Conservation (phyloP, 2,329 filamentous ascomycete species). For the Phaeosphaeria sp. region DNA sequence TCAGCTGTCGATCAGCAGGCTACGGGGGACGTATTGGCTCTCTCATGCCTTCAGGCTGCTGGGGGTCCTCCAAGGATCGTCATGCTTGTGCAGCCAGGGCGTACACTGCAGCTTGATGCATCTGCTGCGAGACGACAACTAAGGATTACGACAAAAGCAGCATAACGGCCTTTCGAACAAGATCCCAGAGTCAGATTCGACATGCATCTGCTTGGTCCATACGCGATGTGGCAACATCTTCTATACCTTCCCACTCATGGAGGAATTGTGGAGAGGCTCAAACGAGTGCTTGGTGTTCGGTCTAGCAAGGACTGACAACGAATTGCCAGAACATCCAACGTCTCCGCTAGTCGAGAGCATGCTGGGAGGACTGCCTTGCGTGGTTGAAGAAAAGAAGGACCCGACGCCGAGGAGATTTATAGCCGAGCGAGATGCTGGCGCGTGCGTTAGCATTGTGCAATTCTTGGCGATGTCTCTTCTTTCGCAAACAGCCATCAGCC, state of each 20-base stretch:
- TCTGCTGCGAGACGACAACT: neutral
- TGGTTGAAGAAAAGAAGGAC: conserved; percentile 20
- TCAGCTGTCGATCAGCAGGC: too few relatives aligned
- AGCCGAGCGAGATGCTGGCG: conserved; percentile 12
- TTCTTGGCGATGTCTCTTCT: conserved; percentile 20
- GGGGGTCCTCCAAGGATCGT: too few relatives aligned
- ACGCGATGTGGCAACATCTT: conserved; percentile 37
- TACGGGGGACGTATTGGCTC: too few relatives aligned
- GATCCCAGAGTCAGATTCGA: too few relatives aligned
- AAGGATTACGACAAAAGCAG: too few relatives aligned
- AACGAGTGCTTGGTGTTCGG: conserved; percentile 41
- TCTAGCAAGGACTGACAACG: conserved; percentile 44
- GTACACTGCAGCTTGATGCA: too few relatives aligned
- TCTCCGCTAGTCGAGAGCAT: conserved; percentile 30
- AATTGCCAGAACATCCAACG: conserved; percentile 43
- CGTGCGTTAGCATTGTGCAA: conserved; percentile 16
- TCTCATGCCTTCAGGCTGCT: too few relatives aligned
- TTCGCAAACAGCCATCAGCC: conserved; percentile 21
- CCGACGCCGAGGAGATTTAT: conserved; percentile 9
- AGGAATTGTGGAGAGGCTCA: conserved; percentile 43
- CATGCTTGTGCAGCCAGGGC: too few relatives aligned
- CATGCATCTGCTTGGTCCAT: neutral
- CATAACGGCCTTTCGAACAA: too few relatives aligned
- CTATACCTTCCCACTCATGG: conserved; percentile 42
- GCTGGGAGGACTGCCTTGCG: conserved; percentile 44